Evolutionary conservation across 2,329 filamentous ascomycete species (phyloP).

Genomic region (Cladorrhinum sp.): DNA sequence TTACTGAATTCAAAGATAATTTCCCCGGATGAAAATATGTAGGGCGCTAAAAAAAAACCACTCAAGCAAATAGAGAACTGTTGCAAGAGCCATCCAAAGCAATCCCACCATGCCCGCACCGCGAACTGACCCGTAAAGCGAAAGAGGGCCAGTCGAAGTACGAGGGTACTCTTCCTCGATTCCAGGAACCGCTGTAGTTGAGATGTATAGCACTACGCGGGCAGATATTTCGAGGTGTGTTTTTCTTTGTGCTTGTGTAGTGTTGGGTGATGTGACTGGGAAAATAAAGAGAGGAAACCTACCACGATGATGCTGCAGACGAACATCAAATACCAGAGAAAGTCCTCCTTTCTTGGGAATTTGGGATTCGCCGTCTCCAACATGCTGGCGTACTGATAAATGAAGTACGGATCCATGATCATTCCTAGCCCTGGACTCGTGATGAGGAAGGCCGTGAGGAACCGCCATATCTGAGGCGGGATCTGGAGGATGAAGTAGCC

Average conservation of each 20-base stretch:
- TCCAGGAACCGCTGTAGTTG: conserved; percentile 80
- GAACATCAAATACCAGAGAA: conserved; percentile 77
- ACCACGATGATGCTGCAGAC: conserved; percentile 71
- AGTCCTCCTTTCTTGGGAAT: conserved; percentile 72
- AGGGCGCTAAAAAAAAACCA: conserved; percentile 59
- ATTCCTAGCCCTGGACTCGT: conserved; percentile 46
- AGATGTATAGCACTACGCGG: conserved; percentile 62
- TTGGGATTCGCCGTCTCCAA: conserved; percentile 70
- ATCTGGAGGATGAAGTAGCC: conserved; percentile 52
- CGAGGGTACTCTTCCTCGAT: conserved; percentile 77
- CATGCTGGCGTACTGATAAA: conserved; percentile 74
- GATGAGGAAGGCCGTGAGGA: conserved; percentile 43
- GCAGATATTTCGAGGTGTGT: conserved; percentile 65
- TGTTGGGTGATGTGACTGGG: conserved; percentile 17
- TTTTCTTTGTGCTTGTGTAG: conserved; percentile 30
- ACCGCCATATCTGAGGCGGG: conserved; percentile 46
- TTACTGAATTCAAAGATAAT: neutral
- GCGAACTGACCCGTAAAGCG: conserved; percentile 61
- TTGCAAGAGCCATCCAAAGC: conserved; percentile 66
- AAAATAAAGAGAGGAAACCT: conserved; percentile 46
- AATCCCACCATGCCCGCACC: conserved; percentile 73
- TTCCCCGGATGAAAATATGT: conserved; percentile 43
- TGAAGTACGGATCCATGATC: conserved; percentile 70
- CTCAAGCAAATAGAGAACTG: conserved; percentile 55
- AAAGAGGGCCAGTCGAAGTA: conserved; percentile 62